Evolutionary conservation across 1,284 basidiomycete genomes (phyloP).

Genomic region (Microstroma glucosiphilum): DNA sequence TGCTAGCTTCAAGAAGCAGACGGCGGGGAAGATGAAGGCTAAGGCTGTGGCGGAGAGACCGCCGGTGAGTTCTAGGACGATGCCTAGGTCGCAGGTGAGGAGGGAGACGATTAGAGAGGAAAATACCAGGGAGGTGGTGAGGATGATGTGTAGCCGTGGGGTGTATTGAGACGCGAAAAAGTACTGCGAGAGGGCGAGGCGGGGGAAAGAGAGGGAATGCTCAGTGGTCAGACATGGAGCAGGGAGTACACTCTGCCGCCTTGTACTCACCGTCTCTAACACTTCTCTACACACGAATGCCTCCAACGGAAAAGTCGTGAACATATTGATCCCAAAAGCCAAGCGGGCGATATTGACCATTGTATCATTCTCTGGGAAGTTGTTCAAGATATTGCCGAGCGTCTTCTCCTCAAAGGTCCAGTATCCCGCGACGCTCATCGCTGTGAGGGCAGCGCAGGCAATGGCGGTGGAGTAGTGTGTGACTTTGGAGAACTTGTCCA

Average conservation of each 20-base stretch:
- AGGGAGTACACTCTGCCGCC: too few relatives aligned
- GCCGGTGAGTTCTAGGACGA: constrained; percentile 94
- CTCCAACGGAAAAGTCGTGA: constrained; percentile 87
- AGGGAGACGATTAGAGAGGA: constrained; percentile 79
- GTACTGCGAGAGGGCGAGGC: constrained; percentile 13
- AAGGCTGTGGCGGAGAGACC: constrained; percentile 88
- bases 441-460: constrained; percentile 38
- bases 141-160: constrained; percentile 69
- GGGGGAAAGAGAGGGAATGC: background rate
- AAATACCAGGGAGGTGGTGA: constrained; percentile 78
- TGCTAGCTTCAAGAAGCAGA: constrained; percentile 48
- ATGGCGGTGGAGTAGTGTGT: constrained; percentile 62
- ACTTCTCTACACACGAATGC: constrained; percentile 88
- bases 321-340: constrained; percentile 96
- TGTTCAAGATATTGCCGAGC: constrained; percentile 54
- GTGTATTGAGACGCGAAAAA: constrained; percentile 38
- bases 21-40: constrained; percentile 67
- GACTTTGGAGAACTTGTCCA: constrained; percentile 86
- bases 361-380: constrained; percentile 46
- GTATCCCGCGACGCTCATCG: constrained; percentile 81
- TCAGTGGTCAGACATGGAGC: too few relatives aligned
- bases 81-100: constrained; percentile 89
- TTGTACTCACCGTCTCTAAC: constrained; percentile 23
- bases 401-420: constrained; percentile 91
- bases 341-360: constrained; percentile 72